Base-by-base conservation (phyloP, 768 basidiomycete genomes). In the Exidia glandulosa region DNA sequence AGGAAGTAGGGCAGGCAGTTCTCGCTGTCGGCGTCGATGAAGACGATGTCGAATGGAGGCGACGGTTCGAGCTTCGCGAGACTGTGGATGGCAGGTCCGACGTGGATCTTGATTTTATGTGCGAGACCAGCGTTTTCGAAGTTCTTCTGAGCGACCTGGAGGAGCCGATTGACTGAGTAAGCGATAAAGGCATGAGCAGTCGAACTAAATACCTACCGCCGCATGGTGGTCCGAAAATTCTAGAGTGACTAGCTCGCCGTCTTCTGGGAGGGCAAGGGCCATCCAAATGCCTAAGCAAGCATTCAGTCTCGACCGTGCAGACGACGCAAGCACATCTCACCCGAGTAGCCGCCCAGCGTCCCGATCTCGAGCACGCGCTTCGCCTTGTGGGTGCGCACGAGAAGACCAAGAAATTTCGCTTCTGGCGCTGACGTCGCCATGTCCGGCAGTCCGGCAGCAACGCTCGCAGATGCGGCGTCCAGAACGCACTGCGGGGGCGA, bases 1-100 rank as follows among this genome's bases (percentile, higher is more conserved):
- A 68, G 71, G 71, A 83, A 85, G 66, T 87, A 87, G 3, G 73
- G 72, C 27, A 74, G 59, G 63, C 82, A 83, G 47, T 74, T 75
- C 3, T 72, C 68, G 67, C 87, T 87, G 72, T 87, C 84, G 5
- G 85, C 87, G 69, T 88, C 86, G 63, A 87, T 85, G 74, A 88
- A 89, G 2, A 77, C 76, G 19, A 89, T 69, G 68, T 88, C 86
- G 68, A 85, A 87, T 1, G 77, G 78, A 3, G 70, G 68, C 7
- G 76, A 75, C 4, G 82, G 69, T 6, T 76, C 70, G 33, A 87
- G 69, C 48, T 71, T 74, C 29, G 69, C 71, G 47, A 88, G 72
- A 0, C 79, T 76, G 4, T 83, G 78, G 3, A 72, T 69, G 1
- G 82, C 85, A 31, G 77, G 74, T 0, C 83, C 84, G 29, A 80